Percentiles rank a stretch among this genome's conserved stretches.
Conservation (phyloP, 1,284 basidiomycete genomes). For the Ganoderma lucidum region DNA sequence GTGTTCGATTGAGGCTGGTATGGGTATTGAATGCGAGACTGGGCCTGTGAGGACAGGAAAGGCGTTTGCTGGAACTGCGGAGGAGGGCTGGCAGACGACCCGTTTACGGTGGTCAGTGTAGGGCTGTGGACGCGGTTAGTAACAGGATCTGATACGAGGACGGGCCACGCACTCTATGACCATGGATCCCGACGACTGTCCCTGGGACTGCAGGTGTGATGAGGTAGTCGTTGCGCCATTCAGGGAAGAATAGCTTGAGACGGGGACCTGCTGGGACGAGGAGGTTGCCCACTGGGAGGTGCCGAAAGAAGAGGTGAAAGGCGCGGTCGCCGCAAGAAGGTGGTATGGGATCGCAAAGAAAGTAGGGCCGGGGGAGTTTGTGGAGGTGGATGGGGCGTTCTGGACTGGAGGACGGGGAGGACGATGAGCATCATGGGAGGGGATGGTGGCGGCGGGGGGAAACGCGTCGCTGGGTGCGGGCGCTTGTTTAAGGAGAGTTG, state of each 20-base stretch:
- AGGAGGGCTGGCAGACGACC: slow-evolving; percentile 41
- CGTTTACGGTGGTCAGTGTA: slow-evolving; percentile 57
- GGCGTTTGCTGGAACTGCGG: slow-evolving; percentile 48
- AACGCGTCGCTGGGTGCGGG: slow-evolving; percentile 30
- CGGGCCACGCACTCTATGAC: slow-evolving; percentile 60
- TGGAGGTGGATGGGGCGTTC: slow-evolving; percentile 39
- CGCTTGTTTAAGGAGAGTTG: slow-evolving; percentile 34
- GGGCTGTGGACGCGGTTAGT: slow-evolving; percentile 48
- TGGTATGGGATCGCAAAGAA: slow-evolving; percentile 45
- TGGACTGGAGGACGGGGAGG: slow-evolving; percentile 30
- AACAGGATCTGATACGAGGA: slow-evolving; percentile 2
- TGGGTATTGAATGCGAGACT: slow-evolving; percentile 46
- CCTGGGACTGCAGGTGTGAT: slow-evolving; percentile 38
- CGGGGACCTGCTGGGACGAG: slow-evolving; percentile 57
- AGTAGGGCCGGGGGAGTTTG: slow-evolving; percentile 49
- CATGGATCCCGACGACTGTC: slow-evolving; percentile 39
- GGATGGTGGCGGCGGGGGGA: slow-evolving; percentile 18
- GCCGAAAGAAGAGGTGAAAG: slow-evolving; percentile 62
- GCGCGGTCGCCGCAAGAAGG: slow-evolving; percentile 47
- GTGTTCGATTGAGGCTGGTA: slow-evolving; percentile 50
- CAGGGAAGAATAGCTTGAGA: slow-evolving; percentile 77
- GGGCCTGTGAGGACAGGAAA: slow-evolving; percentile 41
- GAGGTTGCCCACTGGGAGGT: slow-evolving; percentile 51
- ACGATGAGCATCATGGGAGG: slow-evolving; percentile 28
- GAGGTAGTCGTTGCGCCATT: slow-evolving; percentile 69